Percentiles rank a stretch among this genome's conserved stretches.
These are phyloP conservation scores for Cytospora mali DNA, from an alignment of 2,329 filamentous ascomycete genomes.

Conservation along the genomic window DNA sequence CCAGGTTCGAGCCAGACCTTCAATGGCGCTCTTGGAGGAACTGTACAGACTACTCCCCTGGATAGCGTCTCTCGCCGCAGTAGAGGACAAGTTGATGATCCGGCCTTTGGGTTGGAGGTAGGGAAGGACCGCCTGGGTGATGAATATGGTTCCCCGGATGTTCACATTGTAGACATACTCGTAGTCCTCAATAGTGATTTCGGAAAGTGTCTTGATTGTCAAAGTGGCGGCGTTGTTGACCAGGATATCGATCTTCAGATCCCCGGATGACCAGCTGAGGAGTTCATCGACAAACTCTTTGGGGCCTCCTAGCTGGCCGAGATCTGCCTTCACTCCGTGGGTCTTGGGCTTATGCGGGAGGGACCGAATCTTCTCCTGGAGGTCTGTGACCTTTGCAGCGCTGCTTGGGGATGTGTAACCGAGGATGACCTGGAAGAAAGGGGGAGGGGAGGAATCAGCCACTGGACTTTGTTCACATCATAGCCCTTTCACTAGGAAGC, in stretches of 20 bases:
- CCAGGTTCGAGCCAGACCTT: constrained; percentile 61
- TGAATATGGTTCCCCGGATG: constrained; percentile 56
- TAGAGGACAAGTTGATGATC: constrained; percentile 62
- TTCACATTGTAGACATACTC: constrained; percentile 59
- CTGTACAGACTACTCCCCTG: constrained; percentile 52
- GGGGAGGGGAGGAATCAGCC: neutral
- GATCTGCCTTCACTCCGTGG: constrained; percentile 31
- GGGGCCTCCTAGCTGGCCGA: constrained; percentile 32
- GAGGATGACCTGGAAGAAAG: constrained; percentile 45
- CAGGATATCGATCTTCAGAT: constrained; percentile 35
- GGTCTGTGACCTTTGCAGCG: constrained; percentile 61
- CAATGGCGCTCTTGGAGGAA: constrained; percentile 61
- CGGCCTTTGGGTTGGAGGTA: constrained; percentile 49
- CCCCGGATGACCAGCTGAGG: constrained; percentile 26
- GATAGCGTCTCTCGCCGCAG: constrained; percentile 52
- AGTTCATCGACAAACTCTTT: constrained; percentile 30
- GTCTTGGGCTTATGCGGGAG: constrained; percentile 40
- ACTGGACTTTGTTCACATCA: neutral
- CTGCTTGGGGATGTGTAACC: constrained; percentile 67
- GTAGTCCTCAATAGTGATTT: constrained; percentile 53
- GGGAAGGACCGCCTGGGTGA: constrained; percentile 56
- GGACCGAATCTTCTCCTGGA: constrained; percentile 61
- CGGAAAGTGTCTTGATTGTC: constrained; percentile 39
- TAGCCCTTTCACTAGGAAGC: neutral
- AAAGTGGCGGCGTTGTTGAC: constrained; percentile 44